Evolutionary conservation across 139 green algal genomes (phyloP), one percentile per base, ranked within the genome.

Genomic region (Chlorella sp.): DNA sequence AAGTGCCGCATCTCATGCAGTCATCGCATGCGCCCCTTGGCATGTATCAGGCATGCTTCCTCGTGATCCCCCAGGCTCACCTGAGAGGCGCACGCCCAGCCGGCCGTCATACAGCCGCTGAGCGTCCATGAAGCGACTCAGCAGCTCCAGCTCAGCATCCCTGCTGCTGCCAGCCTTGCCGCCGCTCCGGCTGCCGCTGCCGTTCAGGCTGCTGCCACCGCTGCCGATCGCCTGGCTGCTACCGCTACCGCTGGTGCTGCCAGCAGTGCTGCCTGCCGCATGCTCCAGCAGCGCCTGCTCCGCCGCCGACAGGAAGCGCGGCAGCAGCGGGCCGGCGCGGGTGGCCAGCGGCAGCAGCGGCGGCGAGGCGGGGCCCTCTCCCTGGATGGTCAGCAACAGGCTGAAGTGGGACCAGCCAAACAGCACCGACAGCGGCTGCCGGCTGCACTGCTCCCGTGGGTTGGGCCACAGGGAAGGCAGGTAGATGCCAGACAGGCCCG

Each of bases 291-390:
- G 26, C 30, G 16, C 47, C 34, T 73, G 44, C 41, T 85, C 70
- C 25, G n/a, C 55, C 0, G 26, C 36, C 15, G 44, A 74, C 7
- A 86, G 38, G 56, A 86, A 86, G 70, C 81, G 81, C 36, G 63
- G 67, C 56, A 65, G 81, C 70, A 80, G 56, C 26, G 81, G 55
- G 26, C 56, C 81, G 56, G 63, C 57, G 17, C 80, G 67, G 4
- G 68, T 85, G 67, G 68, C 67, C 44, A 86, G 81, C 36, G 81
- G 70, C 70, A 86, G 81, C 67, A 86, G 81, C 56, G 69, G 81
- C 26, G 81, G 81, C 21, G 18, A 34, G 21, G 70, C 81, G 7
- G 81, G 70, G 41, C 81, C 81, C 38, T 86, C 81, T 17, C 81
- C 81, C 5, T 81, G 36, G 56, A 86, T 68, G 9, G 38, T 72